Conservation (phyloP, 352 stramenopile species). For the Peronospora tabacina region DNA sequence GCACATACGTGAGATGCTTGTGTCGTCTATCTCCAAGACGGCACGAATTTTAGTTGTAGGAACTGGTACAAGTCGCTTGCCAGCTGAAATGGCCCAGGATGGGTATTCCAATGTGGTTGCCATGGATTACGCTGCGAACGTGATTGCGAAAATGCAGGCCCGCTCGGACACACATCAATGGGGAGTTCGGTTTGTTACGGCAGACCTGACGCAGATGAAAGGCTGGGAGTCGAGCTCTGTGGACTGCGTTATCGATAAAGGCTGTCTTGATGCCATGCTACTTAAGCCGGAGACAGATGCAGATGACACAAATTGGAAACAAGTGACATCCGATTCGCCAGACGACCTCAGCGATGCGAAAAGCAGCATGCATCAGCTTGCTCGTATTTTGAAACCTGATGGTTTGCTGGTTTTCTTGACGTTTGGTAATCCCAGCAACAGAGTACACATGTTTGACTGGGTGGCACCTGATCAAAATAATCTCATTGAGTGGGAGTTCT, state of each 20-base stretch:
- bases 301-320: conserved; percentile 38
- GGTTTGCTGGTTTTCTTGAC: conserved; percentile 41
- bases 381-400: conserved; percentile 26
- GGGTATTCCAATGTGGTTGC: conserved; percentile 39
- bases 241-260: conserved; percentile 51
- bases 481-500: conserved; percentile 38
- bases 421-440: conserved; percentile 43
- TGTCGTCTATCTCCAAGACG: conserved; percentile 26
- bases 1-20: conserved; percentile 36
- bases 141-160: conserved; percentile 42
- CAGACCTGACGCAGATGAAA: conserved; percentile 42
- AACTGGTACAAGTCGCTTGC: conserved; percentile 43
- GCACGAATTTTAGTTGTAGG: conserved; percentile 33
- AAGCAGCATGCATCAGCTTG: conserved; percentile 35
- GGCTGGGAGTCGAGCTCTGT: conserved; percentile 30
- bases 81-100: conserved; percentile 40
- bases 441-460: conserved; percentile 49
- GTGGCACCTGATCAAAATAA: conserved; percentile 5
- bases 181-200: conserved; percentile 33
- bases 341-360: conserved; percentile 35
- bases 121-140: conserved; percentile 48
- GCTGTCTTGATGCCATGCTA: conserved; percentile 51
- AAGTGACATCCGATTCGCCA: conserved; percentile 30
- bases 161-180: conserved; percentile 27
- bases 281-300: conserved; percentile 42